Evolutionary conservation across 768 basidiomycete genomes (phyloP).

Genomic region (Dioszegia hungarica): DNA sequence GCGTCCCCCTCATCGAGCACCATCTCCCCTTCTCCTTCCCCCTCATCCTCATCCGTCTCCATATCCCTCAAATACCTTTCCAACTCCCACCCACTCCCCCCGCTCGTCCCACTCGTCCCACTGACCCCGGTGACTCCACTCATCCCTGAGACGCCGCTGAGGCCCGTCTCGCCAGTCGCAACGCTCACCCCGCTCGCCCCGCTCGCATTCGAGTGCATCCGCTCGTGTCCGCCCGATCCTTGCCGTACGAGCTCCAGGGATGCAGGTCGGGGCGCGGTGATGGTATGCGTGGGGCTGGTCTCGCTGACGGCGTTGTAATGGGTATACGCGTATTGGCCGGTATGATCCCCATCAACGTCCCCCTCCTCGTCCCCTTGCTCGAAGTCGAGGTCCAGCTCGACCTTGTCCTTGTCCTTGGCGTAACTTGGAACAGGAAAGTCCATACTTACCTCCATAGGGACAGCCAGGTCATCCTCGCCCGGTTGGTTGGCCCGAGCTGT

Average conservation of each 20-base stretch:
- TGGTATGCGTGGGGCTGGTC: no score
- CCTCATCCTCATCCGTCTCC: constrained; percentile 7
- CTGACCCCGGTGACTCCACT: not conserved
- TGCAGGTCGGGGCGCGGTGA: no score
- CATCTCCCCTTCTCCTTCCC: not conserved
- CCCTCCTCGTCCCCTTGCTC: no score
- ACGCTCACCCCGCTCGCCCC: not conserved
- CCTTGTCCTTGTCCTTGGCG: no score
- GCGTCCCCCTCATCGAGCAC: not conserved
- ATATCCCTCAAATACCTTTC: constrained; percentile 14
- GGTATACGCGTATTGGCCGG: no score
- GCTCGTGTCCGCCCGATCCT: not conserved
- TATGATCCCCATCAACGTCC: no score
- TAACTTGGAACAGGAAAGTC: no score
- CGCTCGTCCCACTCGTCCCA: constrained; percentile 4
- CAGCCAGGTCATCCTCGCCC: no score
- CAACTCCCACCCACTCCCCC: constrained; percentile 14
- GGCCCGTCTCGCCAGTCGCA: not conserved
- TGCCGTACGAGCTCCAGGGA: not conserved
- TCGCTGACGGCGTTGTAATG: no score
- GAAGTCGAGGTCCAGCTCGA: no score
- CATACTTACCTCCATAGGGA: no score
- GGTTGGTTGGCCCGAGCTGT: not conserved
- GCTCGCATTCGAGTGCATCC: not conserved
- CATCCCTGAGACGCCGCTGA: no score